Base-by-base conservation (phyloP, 2,329 filamentous ascomycete species). In the Colletotrichum siamense region DNA sequence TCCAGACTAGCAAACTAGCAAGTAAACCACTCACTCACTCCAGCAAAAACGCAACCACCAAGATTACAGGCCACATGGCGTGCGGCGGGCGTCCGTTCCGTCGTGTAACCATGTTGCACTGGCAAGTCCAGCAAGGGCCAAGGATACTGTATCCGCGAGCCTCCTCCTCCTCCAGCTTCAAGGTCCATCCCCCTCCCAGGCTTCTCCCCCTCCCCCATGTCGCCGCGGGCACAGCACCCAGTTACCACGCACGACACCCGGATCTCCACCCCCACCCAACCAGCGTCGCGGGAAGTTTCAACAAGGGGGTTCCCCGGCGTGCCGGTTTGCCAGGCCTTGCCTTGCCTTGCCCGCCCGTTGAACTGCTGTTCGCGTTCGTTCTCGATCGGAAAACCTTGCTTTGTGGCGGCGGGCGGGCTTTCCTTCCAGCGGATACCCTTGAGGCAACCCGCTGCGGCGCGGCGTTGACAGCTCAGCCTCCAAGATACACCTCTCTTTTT, bases 261-360 rank as follows among this genome's bases (percentile, higher is more conserved):
- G 49, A 71, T 66, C 68, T 59, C 71, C 71, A 71, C 66, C 68
- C 68, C 72, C 61, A 65, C 61, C 68, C 67, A n/a, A 61, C 61
- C 72, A 66, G 61, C 49, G 44, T 66, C 34, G 66, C 61, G 72
- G 68, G 26, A 68, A 36, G 69, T 68, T 73, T 69, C 57, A 73
- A 59, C 63, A 76, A 52, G 44, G 44, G 63, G 73, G 69, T 64
- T 68, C 73, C 69, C 73, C 69, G 16, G 63, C 30, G 30, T 59
- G 34, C 62, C 62, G 34, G 34, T 39, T 64, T 39, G 62, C 62
- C 62, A 22, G 9, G 18, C 39, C 39, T 9, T 59, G 34, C 62
- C 22, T 39, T 39, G 36, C 16, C 36, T 39, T 12, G 62, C 13
- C 15, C 61, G 18, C 32, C n/a, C 22, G 34, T 22, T 39, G 32